Evolutionary conservation across 768 basidiomycete species (phyloP), one percentile per base, ranked within the genome.

Genomic region (Lentinula edodes): DNA sequence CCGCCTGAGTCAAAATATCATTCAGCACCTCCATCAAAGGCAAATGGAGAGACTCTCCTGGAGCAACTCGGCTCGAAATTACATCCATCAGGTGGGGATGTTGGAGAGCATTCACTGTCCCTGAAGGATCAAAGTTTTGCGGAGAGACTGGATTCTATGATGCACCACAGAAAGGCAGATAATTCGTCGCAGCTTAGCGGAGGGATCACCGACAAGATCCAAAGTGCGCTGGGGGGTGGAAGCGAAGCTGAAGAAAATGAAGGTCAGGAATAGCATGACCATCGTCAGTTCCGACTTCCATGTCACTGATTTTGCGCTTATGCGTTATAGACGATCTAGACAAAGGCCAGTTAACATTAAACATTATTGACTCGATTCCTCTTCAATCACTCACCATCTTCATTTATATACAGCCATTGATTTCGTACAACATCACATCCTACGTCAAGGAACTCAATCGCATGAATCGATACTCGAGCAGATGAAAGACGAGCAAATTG

Each of bases 341-440:
- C 61, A 76, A 75, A 69, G 67, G 75, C 75, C 36, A 55, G 68
- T 65, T 53, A 32, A 28, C 13, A 35, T 16, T 41, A 16, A 52
- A 32, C 39, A 2, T 35, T 28, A 15, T 34, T 34, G 9, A 8
- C 12, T 34, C 16, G 0, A 28, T 34, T 32, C 13, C 5, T 1
- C 52, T 23, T 23, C 23, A 1, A 23, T 23, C 23, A 16, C 15
- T 34, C 35, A 32, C 52, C 23, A 15, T 51, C 12, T 58, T 13
- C 35, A 51, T 13, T 12, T 28, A 23, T 48, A 35, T 58, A n/a
- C 61, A 77, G 76, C 72, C 16, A 73, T 79, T 55, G 76, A 79
- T 63, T 73, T 73, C 41, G 71, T 78, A 16, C 77, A 80, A 63
- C 74, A 79, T 64, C 76, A 78, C 65, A 67, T 77, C 35, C 64